Percentiles rank a stretch among this genome's conserved stretches.
phyloP scores from a whole-genome alignment of 768 basidiomycete genomes.

The Boletus insuetus region DNA sequence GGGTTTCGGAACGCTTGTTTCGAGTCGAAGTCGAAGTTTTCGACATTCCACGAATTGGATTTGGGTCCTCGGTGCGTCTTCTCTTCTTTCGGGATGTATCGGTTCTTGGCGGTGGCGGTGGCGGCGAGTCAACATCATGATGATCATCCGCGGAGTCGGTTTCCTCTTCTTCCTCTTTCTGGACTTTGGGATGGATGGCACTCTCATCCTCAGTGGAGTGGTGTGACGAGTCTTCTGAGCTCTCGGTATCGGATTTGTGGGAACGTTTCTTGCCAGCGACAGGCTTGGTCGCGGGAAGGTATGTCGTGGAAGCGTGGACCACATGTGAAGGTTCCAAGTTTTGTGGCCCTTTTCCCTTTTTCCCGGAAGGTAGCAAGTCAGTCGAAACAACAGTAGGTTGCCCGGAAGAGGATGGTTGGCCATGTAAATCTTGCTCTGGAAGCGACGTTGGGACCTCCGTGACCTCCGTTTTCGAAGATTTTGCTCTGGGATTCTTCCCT shows the following conservation, averaged over 20 bases:
- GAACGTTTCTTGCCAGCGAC: slow-evolving; percentile 20
- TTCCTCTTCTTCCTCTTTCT: slow-evolving; percentile 37
- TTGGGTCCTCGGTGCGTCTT: slow-evolving; percentile 37
- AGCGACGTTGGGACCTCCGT: slow-evolving; percentile 56
- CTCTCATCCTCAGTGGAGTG: slow-evolving; percentile 31
- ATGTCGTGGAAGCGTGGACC: neutral
- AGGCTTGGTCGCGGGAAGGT: slow-evolving; percentile 5
- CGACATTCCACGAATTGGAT: slow-evolving; percentile 20
- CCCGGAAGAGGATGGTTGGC: slow-evolving; percentile 5
- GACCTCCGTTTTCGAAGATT: slow-evolving; percentile 24
- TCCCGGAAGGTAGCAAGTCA: slow-evolving; percentile 6
- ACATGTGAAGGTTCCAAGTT: slow-evolving; percentile 1
- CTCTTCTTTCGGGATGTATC: slow-evolving; percentile 43
- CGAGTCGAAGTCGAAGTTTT: slow-evolving; percentile 29
- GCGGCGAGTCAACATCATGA: slow-evolving; percentile 33
- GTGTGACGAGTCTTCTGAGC: slow-evolving; percentile 14
- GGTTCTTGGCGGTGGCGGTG: slow-evolving; percentile 25
- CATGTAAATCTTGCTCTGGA: slow-evolving; percentile 48
- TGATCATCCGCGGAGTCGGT: slow-evolving; percentile 42
- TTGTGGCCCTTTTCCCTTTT: neutral
- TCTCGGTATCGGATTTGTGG: slow-evolving; percentile 26
- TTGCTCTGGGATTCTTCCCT: slow-evolving; percentile 11
- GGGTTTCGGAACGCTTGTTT: slow-evolving; percentile 25
- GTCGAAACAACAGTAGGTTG: slow-evolving; percentile 5
- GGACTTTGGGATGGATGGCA: slow-evolving; percentile 9